These are phyloP conservation scores for Salix caprea DNA, from an alignment of 345 rosid genomes.

Conservation along the genomic window DNA sequence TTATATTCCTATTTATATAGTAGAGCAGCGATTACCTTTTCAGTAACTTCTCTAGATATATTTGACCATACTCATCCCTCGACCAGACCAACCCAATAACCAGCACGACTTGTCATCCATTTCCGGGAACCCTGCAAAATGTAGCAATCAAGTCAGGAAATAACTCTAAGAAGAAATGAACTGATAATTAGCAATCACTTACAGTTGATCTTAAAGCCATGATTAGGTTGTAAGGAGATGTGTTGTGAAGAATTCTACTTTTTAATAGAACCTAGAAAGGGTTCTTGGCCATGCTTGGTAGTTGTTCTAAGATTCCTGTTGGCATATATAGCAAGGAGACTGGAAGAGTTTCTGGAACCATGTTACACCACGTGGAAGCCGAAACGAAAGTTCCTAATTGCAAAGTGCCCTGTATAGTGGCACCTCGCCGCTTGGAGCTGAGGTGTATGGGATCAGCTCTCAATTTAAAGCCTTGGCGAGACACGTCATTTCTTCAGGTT, in stretches of 20 bases:
- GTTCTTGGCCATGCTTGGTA: no score
- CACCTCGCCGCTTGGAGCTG: no score
- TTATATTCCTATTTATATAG: no score
- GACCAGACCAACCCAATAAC: no score
- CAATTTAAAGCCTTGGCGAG: no score
- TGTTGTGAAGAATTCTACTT: background rate
- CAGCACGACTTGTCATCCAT: conserved; percentile 17
- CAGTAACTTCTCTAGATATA: no score
- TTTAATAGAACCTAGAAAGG: background rate
- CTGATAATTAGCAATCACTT: conserved; percentile 4
- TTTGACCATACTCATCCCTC: no score
- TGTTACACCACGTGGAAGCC: background rate
- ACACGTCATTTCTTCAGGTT: no score
- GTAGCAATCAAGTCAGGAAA: background rate
- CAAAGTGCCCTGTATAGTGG: background rate
- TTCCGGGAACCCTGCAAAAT: conserved; percentile 39
- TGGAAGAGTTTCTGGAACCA: background rate
- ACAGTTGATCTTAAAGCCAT: conserved; percentile 45
- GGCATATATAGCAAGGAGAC: background rate
- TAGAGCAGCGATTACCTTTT: no score
- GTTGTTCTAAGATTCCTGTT: background rate
- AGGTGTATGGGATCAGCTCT: no score
- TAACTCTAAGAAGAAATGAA: background rate
- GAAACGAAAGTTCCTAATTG: background rate
- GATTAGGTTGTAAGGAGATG: background rate